Evolutionary conservation across 2,329 filamentous ascomycete species (phyloP), one percentile per base, ranked within the genome.

Genomic region (Sarocladium brachiariae): DNA sequence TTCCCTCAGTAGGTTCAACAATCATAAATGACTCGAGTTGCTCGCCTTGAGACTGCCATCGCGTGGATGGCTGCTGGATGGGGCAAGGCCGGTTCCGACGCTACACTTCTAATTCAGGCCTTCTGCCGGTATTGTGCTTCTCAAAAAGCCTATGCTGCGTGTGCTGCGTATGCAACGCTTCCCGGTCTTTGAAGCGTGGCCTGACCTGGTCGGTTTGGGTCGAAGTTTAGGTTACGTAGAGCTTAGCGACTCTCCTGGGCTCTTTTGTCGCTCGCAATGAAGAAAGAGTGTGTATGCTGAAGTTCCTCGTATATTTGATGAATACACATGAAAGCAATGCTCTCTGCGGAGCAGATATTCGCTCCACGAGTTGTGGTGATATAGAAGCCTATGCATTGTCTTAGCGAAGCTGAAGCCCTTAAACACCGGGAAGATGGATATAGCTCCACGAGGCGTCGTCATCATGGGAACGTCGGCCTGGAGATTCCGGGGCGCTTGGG

Each of bases 391-490:
- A n/a, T n/a, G 39, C 7, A 4, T 27, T 25, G 39, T n/a, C n/a
- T 25, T 14, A 14, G 21, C n/a, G n/a, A n/a, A n/a, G n/a, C n/a
- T n/a, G n/a, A n/a, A n/a, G n/a, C 21, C 6, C 6, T 56, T 58
- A 69, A 35, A 69, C 60, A 9, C 67, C 67, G 3, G 67, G 66
- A 2, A 70, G 58, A 18, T 68, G 56, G 13, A 70, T 55, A 25
- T 63, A 69, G 34, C 65, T 66, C 66, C 67, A 70, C 27, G 60
- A 57, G 13, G 55, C 55, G 6, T 65, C 57, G 21, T 58, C 58
- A n/a, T 61, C 58, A 21, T 57, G 56, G 2, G 52, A 52, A 16
- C 55, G 46, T 14, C 34, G 25, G 31, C 57, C 54, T 14, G 52
- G 51, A 25, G 30, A 18, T 37, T 30, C 46, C 24, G 56, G 49